Evolutionary conservation across 140 eudicot genomes (phyloP).

Genomic region (Ambrosia hybrid): DNA sequence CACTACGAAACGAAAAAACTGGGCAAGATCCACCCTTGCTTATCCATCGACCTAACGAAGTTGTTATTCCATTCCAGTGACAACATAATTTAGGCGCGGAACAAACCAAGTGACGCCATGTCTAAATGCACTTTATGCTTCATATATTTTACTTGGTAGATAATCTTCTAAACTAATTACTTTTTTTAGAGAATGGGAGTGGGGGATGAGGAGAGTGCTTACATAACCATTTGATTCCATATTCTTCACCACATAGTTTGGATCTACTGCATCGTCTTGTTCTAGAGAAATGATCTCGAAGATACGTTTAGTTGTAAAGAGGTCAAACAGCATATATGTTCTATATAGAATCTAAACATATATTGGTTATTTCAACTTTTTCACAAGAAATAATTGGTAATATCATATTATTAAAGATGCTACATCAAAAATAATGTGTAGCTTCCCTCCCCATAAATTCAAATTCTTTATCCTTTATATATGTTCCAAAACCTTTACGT

Average conservation of each 20-base stretch:
- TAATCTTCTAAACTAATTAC: too few species aligned
- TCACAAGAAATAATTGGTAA: not conserved
- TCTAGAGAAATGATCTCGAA: conserved; percentile 3
- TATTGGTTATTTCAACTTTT: not conserved
- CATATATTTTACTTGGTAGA: too few species aligned
- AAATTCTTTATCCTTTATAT: conserved; percentile 2
- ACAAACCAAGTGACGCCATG: too few species aligned
- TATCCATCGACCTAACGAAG: too few species aligned
- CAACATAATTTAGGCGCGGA: too few species aligned
- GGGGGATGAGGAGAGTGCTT: conserved; percentile 8
- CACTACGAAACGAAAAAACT: too few species aligned
- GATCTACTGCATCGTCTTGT: not conserved
- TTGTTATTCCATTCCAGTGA: too few species aligned
- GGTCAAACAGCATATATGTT: not conserved
- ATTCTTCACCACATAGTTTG: too few species aligned
- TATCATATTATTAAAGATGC: conserved; percentile 2
- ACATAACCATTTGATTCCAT: too few species aligned
- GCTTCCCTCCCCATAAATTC: not conserved
- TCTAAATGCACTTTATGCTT: too few species aligned
- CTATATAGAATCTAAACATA: not conserved
- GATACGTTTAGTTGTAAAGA: not conserved
- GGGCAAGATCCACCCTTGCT: too few species aligned
- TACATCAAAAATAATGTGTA: conserved; percentile 10
- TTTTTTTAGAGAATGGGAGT: not conserved
- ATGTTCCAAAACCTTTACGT: not conserved